Evolutionary conservation across 257 asterid species (phyloP).

Genomic region (Lycium ferocissimum): DNA sequence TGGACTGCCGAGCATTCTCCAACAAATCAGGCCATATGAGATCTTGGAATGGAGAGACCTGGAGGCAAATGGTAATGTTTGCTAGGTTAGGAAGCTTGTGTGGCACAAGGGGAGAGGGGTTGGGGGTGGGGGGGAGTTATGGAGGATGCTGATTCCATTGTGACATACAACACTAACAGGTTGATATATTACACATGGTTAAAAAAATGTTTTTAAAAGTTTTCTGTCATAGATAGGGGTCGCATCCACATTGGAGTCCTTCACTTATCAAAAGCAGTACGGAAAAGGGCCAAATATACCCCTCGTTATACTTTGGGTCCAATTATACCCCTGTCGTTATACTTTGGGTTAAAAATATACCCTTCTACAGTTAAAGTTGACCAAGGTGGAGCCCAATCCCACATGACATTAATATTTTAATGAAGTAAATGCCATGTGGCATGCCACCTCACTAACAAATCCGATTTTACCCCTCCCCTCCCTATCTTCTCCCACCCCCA

Average conservation of each 20-base stretch:
- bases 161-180: neutral
- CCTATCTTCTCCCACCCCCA: too few relatives aligned
- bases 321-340: too few relatives aligned
- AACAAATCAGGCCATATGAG: neutral
- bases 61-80: neutral
- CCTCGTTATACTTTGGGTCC: too few relatives aligned
- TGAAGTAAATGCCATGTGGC: too few relatives aligned
- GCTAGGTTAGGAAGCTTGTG: constrained; percentile 11
- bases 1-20: neutral
- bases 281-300: too few relatives aligned
- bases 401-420: too few relatives aligned
- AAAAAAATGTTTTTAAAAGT: neutral
- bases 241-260: neutral
- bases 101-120: neutral
- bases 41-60: neutral
- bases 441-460: too few relatives aligned
- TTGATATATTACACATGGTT: neutral
- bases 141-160: neutral
- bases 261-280: neutral
- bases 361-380: too few relatives aligned
- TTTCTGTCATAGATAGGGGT: neutral
- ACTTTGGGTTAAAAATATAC: too few relatives aligned
- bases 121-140: neutral
- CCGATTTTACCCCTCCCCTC: too few relatives aligned
- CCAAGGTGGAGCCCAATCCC: too few relatives aligned